These are phyloP conservation scores for Candolleomyces efflorescens DNA, from an alignment of 768 basidiomycete species.

Conservation along the genomic window DNA sequence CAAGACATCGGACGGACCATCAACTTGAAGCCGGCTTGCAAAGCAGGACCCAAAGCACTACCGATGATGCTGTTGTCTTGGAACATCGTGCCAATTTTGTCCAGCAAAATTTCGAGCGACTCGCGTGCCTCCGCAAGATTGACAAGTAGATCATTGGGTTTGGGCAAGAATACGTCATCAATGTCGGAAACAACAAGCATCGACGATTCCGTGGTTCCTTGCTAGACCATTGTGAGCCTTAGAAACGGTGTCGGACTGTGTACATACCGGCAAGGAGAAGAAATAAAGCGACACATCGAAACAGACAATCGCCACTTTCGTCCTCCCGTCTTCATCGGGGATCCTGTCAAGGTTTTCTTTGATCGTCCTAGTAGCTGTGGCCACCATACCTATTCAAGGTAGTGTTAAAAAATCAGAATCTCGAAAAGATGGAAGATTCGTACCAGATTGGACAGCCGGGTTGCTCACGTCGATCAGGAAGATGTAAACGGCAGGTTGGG, in stretches of 20 bases:
- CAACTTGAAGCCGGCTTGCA: constrained; percentile 94
- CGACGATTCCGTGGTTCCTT: constrained; percentile 70
- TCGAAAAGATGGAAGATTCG: constrained; percentile 10
- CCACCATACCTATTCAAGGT: constrained; percentile 86
- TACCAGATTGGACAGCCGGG: constrained; percentile 84
- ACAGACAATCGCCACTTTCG: constrained; percentile 89
- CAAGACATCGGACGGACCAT: constrained; percentile 49
- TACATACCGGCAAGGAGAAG: constrained; percentile 79
- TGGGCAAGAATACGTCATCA: constrained; percentile 96
- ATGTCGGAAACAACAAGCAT: constrained; percentile 98
- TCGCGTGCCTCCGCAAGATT: constrained; percentile 84
- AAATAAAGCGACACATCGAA: constrained; percentile 94
- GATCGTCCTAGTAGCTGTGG: constrained; percentile 95
- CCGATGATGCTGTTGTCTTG: constrained; percentile 91
- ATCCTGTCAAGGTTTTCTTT: constrained; percentile 93
- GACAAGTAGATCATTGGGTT: constrained; percentile 93
- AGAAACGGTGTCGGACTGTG: not conserved
- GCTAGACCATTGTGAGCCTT: constrained; percentile 28
- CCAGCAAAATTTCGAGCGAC: constrained; percentile 77
- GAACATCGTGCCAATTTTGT: constrained; percentile 94
- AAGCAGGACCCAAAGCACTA: constrained; percentile 89
- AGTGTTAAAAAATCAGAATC: not conserved
- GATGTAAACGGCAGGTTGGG: constrained; percentile 94
- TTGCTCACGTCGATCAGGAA: constrained; percentile 98
- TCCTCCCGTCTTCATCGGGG: constrained; percentile 90